These are phyloP conservation scores for Penicillium sp. DNA, from an alignment of 2,329 filamentous ascomycete genomes.

Conservation along the genomic window DNA sequence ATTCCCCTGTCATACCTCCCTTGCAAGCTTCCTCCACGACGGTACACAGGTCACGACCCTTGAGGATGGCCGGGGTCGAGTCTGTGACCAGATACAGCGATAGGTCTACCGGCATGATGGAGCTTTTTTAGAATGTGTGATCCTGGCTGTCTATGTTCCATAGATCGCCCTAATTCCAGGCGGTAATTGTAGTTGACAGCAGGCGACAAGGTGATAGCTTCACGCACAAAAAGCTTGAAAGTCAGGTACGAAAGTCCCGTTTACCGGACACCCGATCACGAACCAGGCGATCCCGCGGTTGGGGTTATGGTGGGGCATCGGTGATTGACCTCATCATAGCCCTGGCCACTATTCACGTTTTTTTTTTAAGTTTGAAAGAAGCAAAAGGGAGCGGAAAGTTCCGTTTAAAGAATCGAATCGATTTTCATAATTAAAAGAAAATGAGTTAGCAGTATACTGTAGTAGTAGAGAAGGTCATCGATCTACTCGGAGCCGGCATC, in stretches of 20 bases:
- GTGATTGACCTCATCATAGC: slow-evolving; percentile 27
- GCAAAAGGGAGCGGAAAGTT: too few relatives aligned
- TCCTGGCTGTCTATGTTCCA: not conserved
- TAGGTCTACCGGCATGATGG: slow-evolving; percentile 68
- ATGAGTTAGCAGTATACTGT: not conserved
- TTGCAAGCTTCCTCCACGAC: slow-evolving; percentile 77
- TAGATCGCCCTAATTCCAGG: too few relatives aligned
- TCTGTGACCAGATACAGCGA: slow-evolving; percentile 91
- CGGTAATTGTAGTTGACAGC: not conserved
- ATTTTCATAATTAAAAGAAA: not conserved
- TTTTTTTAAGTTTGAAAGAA: not conserved
- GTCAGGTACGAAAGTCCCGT: slow-evolving; percentile 1
- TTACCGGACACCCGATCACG: slow-evolving; percentile 12
- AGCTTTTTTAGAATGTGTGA: too few relatives aligned
- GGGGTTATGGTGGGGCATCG: slow-evolving; percentile 26
- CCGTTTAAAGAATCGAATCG: not conserved
- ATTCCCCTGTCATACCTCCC: slow-evolving; percentile 61
- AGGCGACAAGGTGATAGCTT: not conserved
- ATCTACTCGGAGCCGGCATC: not conserved
- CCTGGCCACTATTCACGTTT: not conserved
- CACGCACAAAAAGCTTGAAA: slow-evolving; percentile 7
- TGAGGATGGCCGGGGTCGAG: slow-evolving; percentile 84
- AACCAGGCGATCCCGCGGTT: slow-evolving; percentile 25
- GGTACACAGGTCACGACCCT: slow-evolving; percentile 68
- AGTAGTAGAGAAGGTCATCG: not conserved